Base-by-base conservation (phyloP, 2,329 filamentous ascomycete genomes). In the Rhinocladiella mackenziei region DNA sequence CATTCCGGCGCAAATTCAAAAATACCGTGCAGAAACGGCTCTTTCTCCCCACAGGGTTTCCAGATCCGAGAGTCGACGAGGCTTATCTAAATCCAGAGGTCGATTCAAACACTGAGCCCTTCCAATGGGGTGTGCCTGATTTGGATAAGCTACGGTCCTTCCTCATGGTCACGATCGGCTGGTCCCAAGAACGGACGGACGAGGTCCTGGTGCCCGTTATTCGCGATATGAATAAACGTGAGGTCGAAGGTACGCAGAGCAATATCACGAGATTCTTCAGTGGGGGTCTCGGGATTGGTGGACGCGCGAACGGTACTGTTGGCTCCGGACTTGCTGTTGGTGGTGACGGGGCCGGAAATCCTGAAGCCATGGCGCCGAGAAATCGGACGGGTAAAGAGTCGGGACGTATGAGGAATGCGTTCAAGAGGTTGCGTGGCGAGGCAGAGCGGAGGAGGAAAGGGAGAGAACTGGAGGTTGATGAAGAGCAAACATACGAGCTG, bases 201-300 rank as follows among this genome's bases (percentile, higher is more conserved):
- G 92, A 98, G 65, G 86, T 98, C 2, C 77, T 98, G 1, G 87
- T 98, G 1, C 92, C 92, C 0, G 94, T 98, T 1, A 92, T 98
- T 52, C 77, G 83, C 44, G 92, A 98, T 60, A 94, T 98, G 86
- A 97, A 97, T 62, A 78, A 80, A 3, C 76, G 92, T 28, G 85
- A 87, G 54, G 75, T 80, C 19, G 92, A 97, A 67, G 92, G 92
- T 5, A 97, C 91, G 13, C 92, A 98, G 71, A 83, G 81, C 46
- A 98, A 98, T 57, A 95, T 98, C 54, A 98, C 92, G n/a, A 75
- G 82, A 17, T 98, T 83, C 64, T 96, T 97, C 62, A 78, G 80
- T 9, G 91, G 91, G 0, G 67, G 71, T 3, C 81, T 88, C 0
- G 86, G 86, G 0, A 75, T 75, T 0, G 85, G 86, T 0, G 77